These are phyloP conservation scores for Pouteria glomerata DNA, from an alignment of 148 eudicot genomes.

Conservation along the genomic window DNA sequence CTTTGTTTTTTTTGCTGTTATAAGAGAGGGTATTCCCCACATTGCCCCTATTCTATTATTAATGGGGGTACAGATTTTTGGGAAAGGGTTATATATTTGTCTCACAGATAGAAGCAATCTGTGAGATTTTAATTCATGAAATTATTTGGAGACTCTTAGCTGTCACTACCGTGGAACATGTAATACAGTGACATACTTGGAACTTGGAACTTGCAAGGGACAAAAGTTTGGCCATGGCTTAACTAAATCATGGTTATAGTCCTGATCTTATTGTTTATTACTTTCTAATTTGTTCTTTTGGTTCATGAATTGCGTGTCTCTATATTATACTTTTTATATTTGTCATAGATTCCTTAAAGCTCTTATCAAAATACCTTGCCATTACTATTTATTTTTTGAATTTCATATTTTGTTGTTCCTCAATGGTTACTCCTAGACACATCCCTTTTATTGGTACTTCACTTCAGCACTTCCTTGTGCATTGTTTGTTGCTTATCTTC, in stretches of 20 bases:
- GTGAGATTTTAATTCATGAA: background rate
- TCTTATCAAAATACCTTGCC: background rate
- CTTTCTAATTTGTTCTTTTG: background rate
- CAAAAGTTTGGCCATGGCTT: background rate
- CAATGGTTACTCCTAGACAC: slow-evolving; percentile 55
- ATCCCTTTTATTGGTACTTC: slow-evolving; percentile 91
- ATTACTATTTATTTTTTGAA: background rate
- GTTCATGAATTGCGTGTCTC: background rate
- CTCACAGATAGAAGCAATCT: background rate
- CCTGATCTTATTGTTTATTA: background rate
- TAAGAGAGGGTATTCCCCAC: no score
- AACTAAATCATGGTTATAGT: background rate
- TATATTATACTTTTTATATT: background rate
- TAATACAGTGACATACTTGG: background rate
- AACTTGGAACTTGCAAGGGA: background rate
- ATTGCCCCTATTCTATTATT: no score
- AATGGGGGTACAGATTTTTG: no score
- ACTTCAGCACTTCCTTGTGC: slow-evolving; percentile 97
- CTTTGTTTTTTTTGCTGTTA: no score
- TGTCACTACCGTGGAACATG: background rate
- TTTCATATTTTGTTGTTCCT: slow-evolving; percentile 26
- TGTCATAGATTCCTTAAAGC: background rate
- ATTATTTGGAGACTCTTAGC: background rate
- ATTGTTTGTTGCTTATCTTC: slow-evolving; percentile 88
- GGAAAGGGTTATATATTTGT: no score